Evolutionary conservation across 2,329 filamentous ascomycete genomes (phyloP).

Genomic region (Neonectria magnoliae): DNA sequence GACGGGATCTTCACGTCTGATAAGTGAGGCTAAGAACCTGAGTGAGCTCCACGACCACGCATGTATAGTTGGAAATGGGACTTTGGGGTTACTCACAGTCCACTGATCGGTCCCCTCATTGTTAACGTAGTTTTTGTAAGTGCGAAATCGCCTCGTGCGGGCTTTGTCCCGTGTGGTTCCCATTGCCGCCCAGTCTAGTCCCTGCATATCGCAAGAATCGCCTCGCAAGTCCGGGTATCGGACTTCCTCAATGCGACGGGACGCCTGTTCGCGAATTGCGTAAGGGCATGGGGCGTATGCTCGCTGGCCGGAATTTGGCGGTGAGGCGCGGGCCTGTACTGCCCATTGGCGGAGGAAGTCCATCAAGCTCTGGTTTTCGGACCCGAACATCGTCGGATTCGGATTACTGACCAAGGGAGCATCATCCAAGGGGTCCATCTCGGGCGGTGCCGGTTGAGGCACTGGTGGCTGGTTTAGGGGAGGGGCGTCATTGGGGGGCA

Average conservation of each 20-base stretch:
- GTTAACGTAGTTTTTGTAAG: constrained; percentile 69
- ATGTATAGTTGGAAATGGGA: background rate
- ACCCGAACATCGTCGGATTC: constrained; percentile 53
- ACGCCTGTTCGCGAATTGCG: constrained; percentile 47
- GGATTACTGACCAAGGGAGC: constrained; percentile 45
- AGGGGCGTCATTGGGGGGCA: background rate
- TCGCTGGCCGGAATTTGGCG: constrained; percentile 34
- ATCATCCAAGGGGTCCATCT: constrained; percentile 15
- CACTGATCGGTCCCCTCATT: constrained; percentile 57
- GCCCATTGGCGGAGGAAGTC: constrained; percentile 64
- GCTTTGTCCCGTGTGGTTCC: constrained; percentile 61
- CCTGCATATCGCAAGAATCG: constrained; percentile 67
- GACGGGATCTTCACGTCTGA: constrained; percentile 47
- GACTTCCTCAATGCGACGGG: constrained; percentile 36
- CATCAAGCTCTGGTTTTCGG: constrained; percentile 59
- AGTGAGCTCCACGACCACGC: background rate
- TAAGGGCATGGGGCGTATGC: constrained; percentile 42
- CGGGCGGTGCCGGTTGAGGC: background rate
- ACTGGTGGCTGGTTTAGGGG: background rate
- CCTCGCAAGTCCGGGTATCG: constrained; percentile 62
- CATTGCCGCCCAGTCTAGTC: constrained; percentile 66
- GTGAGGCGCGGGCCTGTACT: constrained; percentile 41
- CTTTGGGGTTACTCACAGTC: constrained; percentile 54
- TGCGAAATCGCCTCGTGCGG: constrained; percentile 56
- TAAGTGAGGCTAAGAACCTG: constrained; percentile 23